Base-by-base conservation (phyloP, 768 basidiomycete species). In the Peribolospora kevripleyi region DNA sequence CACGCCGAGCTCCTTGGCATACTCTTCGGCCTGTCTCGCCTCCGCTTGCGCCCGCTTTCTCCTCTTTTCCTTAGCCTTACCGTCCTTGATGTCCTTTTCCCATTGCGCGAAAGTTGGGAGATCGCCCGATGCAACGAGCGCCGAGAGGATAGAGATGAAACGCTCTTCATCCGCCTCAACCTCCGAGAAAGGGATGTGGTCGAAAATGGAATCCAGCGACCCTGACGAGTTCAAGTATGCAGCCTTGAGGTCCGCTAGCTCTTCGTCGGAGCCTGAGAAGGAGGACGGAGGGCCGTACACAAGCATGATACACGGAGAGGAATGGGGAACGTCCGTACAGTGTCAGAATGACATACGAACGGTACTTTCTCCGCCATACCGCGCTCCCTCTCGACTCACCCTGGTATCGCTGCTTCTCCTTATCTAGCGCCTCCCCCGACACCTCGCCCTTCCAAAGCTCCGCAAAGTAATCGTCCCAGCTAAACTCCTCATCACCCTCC, bases 381-480 rank as follows among this genome's bases (percentile, higher is more conserved):
- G 25, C 82, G 55, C 43, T 7, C 43, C 43, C 43, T 7, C 43
- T 45, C 43, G 8, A 7, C 43, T 45, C 13, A 45, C 43, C 43
- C 43, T 45, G 43, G 13, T 45, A 45, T 13, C 43, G 43, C 43
- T 45, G 7, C 43, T 45, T 45, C 25, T 25, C 25, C 25, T 25
- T 25, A 25, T 25, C 25, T 25, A 25, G 25, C 25, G 25, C 25
- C 25, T 25, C 25, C 25, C 25, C 25, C 1, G 25, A 25, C 25
- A 25, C 25, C 25, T 25, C 25, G 25, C 25, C 25, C 25, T 25
- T 25, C 25, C 25, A 25, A 25, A 25, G 25, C 25, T 25, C 25
- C 25, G 25, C 25, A 61, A 95, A 95, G 68, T 95, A 95, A 4
- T 82, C 75, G 62, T 88, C 84, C 90, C 90, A 95, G 57, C 76